These are phyloP conservation scores for Cryptococcus amylolentus DNA, from an alignment of 1,284 basidiomycete genomes.

Conservation along the genomic window DNA sequence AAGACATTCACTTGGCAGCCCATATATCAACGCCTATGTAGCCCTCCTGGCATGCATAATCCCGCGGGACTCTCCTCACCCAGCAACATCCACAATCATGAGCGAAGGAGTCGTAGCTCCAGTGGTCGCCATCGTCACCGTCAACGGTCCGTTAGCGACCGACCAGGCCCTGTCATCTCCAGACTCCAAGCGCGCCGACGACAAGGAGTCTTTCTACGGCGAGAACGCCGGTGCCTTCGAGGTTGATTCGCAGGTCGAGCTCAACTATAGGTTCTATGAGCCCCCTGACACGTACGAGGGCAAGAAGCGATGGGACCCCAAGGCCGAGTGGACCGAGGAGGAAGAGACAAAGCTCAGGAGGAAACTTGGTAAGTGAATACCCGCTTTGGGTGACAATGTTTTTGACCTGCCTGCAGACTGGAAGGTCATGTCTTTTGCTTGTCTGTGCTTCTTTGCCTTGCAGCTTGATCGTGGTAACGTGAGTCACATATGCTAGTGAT, in stretches of 20 bases:
- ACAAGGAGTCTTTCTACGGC: too few species aligned
- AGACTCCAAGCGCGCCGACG: too few species aligned
- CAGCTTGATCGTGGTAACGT: slow-evolving; percentile 42
- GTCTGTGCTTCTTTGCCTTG: slow-evolving; percentile 37
- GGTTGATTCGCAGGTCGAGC: neutral
- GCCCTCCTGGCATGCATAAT: too few species aligned
- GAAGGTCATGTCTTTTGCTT: slow-evolving; percentile 9
- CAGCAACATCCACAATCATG: too few species aligned
- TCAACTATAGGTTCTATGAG: slow-evolving; percentile 17
- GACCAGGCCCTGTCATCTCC: too few species aligned
- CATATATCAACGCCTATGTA: too few species aligned
- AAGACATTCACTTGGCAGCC: too few species aligned
- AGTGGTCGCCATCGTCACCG: too few species aligned
- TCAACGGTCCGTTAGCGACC: too few species aligned
- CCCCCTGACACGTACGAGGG: slow-evolving; percentile 42
- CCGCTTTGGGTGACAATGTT: slow-evolving; percentile 36
- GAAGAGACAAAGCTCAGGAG: neutral
- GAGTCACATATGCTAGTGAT: neutral
- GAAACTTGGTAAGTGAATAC: slow-evolving; percentile 28
- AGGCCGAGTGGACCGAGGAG: slow-evolving; percentile 13
- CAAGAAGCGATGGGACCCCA: slow-evolving; percentile 45
- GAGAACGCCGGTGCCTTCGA: too few species aligned
- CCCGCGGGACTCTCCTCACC: too few species aligned
- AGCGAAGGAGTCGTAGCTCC: too few species aligned
- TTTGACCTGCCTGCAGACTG: neutral